Base-by-base conservation (phyloP, 192 early-diverging fungal genomes). In the Backusella liffmaniae region DNA sequence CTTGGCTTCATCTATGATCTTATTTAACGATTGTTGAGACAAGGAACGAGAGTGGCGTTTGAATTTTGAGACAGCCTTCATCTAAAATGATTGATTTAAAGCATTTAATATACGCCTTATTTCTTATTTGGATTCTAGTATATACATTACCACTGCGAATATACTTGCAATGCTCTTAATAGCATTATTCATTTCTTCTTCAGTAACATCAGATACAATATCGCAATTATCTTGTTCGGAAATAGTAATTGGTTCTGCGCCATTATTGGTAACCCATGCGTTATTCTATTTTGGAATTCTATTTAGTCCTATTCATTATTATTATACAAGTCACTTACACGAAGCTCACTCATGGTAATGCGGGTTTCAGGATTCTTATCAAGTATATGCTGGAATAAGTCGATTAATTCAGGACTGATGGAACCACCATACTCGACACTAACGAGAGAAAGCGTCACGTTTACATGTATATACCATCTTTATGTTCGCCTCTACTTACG, bases 261-360 rank as follows among this genome's bases (percentile, higher is more conserved):
- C 93, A 77, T 86, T 62, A 51, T 91, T 78, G 1, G 96, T 98
- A 7, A 98, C 84, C 96, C 96, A 99, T 5, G 92, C 88, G 76
- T 97, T 91, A 81, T 79, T 85, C 68, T 75, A 68, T n/a, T 32
- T 26, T 70, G 16, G 46, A 46, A 76, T 3, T 29, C 26, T 5
- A 5, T 51, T 59, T 42, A 69, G 18, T n/a, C 18, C 46, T 5
- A 49, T 49, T 49, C 18, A 49, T 10, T 62, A 29, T 29, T 8
- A 4, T 62, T 29, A 10, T 62, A 29, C 12, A 73, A 36, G 36
- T 65, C 51, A 82, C 85, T 68, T 82, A 91, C 89, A 56, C 94
- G 79, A 29, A 96, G 77, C 73, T 92, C 79, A 10, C 85, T 83
- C 71, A 99, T 87, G 3, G 92, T 91, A 62, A 97, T 96, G 42